Evolutionary conservation across 2,329 filamentous ascomycete genomes (phyloP).

Genomic region (Neofusicoccum ribis): DNA sequence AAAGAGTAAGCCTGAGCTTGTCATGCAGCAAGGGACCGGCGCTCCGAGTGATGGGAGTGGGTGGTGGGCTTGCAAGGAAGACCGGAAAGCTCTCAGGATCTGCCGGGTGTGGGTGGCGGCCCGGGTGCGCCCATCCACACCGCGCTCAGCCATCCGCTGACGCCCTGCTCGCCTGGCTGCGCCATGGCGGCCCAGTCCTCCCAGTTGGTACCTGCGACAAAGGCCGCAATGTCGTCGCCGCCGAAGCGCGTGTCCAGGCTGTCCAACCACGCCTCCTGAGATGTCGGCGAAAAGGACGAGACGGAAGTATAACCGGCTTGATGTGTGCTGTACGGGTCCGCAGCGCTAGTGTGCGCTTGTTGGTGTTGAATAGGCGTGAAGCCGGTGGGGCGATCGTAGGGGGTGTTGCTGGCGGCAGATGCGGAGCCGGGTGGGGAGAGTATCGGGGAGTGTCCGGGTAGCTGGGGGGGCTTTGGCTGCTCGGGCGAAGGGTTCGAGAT

Average conservation of each 20-base stretch:
- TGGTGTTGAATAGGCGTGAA: conserved; percentile 18
- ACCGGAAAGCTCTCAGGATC: not conserved
- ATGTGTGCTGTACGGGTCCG: not conserved
- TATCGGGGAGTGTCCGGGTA: conserved; percentile 13
- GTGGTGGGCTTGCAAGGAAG: not conserved
- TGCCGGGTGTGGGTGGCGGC: conserved; percentile 8
- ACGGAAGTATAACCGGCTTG: conserved; percentile 8
- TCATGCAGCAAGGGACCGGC: not conserved
- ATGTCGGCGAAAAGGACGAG: not conserved
- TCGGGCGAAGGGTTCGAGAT: conserved; percentile 20
- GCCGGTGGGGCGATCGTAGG: conserved; percentile 15
- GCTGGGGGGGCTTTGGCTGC: conserved; percentile 8
- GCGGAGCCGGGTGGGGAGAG: conserved; percentile 17
- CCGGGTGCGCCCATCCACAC: conserved; percentile 26
- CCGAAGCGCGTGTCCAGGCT: conserved; percentile 38
- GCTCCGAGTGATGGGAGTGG: not conserved
- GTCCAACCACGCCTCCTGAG: conserved; percentile 35
- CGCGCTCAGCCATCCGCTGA: conserved; percentile 30
- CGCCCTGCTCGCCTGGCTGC: conserved; percentile 17
- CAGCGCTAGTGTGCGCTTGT: not conserved
- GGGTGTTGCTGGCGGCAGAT: conserved; percentile 15
- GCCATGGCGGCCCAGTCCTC: conserved; percentile 31
- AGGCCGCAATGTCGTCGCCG: conserved; percentile 43
- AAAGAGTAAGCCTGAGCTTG: not conserved
- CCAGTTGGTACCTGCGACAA: conserved; percentile 40